phyloP scores from a whole-genome alignment of 192 early-diverging fungal species.

The Anaeromyces robustus region DNA sequence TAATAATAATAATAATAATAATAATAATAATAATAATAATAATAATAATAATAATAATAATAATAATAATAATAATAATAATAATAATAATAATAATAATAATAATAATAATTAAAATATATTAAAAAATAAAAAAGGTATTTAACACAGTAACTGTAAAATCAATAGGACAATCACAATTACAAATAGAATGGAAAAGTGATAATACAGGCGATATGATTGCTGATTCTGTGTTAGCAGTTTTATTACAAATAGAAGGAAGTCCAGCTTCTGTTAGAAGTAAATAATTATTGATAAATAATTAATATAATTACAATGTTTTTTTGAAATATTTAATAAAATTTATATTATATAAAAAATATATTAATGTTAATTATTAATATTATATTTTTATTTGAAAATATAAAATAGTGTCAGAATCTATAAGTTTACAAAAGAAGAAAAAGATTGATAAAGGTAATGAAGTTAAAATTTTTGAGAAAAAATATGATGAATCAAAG shows the following conservation, averaged over 20 bases:
- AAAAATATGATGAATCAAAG: background rate
- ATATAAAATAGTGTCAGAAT: background rate
- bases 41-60: background rate
- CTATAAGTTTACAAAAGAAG: background rate
- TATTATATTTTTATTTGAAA: background rate
- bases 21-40: background rate
- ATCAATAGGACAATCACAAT: constrained; percentile 25
- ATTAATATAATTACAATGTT: too few species aligned
- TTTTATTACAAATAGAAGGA: constrained; percentile 68
- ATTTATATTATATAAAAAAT: too few species aligned
- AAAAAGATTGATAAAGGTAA: background rate
- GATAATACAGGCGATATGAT: constrained; percentile 88
- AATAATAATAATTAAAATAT: background rate
- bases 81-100: background rate
- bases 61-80: constrained; percentile 4
- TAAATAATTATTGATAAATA: background rate
- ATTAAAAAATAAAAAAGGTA: constrained; percentile 22
- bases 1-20: background rate
- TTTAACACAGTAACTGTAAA: constrained; percentile 67
- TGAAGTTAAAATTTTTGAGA: background rate
- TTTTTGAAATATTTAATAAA: too few species aligned
- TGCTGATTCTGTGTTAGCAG: constrained; percentile 79
- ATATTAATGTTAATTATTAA: background rate
- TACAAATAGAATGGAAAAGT: constrained; percentile 82
- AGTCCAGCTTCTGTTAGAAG: constrained; percentile 80